Percentiles rank a stretch among this genome's conserved stretches.
Evolutionary conservation across 805 yeast species (phyloP).

Genomic region (Saccharomycopsis oosterbeekiorum): DNA sequence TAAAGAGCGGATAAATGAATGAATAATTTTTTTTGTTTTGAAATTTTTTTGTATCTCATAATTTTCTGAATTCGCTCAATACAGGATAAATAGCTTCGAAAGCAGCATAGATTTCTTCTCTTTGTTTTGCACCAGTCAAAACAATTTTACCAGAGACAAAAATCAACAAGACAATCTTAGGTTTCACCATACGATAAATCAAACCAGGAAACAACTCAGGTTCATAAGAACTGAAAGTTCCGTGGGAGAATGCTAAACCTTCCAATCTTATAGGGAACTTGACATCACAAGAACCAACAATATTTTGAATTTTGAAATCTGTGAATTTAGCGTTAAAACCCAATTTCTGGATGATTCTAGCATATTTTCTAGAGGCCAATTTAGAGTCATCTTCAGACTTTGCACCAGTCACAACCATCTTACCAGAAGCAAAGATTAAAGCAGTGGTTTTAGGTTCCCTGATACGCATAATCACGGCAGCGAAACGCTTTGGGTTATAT

Average conservation of each 20-base stretch:
- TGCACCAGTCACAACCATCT: conserved; percentile 99
- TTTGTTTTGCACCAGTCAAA: conserved; percentile 95
- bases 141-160: conserved; percentile 97
- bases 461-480: conserved; percentile 98
- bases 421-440: conserved; percentile 94
- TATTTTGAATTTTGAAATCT: conserved; percentile 95
- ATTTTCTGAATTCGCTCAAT: conserved; percentile 91
- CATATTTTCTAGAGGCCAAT: conserved; percentile 93
- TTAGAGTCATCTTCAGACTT: conserved; percentile 98
- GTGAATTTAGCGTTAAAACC: conserved; percentile 98
- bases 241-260: conserved; percentile 96
- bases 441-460: conserved; percentile 99
- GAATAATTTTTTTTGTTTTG: neutral
- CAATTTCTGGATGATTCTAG: conserved; percentile 93
- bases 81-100: conserved; percentile 98
- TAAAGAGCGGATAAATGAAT: neutral
- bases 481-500: conserved; percentile 96
- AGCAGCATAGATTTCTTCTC: conserved; percentile 97
- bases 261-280: conserved; percentile 95
- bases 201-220: conserved; percentile 98
- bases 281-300: conserved; percentile 97
- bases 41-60: conserved; percentile 21
- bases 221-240: conserved; percentile 96
- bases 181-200: conserved; percentile 98
- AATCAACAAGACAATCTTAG: conserved; percentile 89